Percentiles rank a stretch among this genome's conserved stretches.
These are phyloP conservation scores for Diutina ranongensis DNA, from an alignment of 1,139 yeast species.

Conservation along the genomic window DNA sequence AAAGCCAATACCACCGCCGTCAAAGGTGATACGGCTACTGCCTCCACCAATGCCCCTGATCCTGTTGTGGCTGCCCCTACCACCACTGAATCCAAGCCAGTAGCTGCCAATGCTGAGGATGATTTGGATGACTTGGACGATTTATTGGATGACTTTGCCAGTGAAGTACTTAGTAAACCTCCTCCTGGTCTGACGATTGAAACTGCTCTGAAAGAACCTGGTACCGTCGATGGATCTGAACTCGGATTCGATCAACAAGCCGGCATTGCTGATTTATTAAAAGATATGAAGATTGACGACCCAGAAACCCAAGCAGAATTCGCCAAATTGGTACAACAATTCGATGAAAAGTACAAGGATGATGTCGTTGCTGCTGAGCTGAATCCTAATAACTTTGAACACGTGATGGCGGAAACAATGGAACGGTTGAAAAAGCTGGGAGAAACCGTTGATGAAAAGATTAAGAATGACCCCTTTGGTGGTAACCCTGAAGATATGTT, in stretches of 20 bases:
- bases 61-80: background rate
- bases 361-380: slow-evolving; percentile 22
- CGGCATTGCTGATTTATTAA: slow-evolving; percentile 39
- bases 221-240: slow-evolving; percentile 16
- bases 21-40: background rate
- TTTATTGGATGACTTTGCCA: slow-evolving; percentile 65
- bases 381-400: slow-evolving; percentile 44
- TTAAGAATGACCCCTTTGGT: slow-evolving; percentile 37
- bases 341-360: slow-evolving; percentile 24
- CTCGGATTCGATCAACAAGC: slow-evolving; percentile 35
- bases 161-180: slow-evolving; percentile 56
- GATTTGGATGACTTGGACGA: slow-evolving; percentile 62
- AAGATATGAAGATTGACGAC: slow-evolving; percentile 43
- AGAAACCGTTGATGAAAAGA: slow-evolving; percentile 49
- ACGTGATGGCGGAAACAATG: slow-evolving; percentile 72
- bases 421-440: slow-evolving; percentile 66
- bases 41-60: background rate
- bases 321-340: slow-evolving; percentile 37
- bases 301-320: slow-evolving; percentile 52
- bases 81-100: slow-evolving; percentile 7
- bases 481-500: slow-evolving; percentile 48
- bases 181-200: slow-evolving; percentile 40
- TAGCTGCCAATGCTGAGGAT: slow-evolving; percentile 33
- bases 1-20: background rate
- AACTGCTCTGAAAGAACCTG: slow-evolving; percentile 9